A percentile compares a stretch with the other conserved stretches of the same genome.
Conservation (phyloP, 345 rosid genomes). For the Citrus maxima region DNA sequence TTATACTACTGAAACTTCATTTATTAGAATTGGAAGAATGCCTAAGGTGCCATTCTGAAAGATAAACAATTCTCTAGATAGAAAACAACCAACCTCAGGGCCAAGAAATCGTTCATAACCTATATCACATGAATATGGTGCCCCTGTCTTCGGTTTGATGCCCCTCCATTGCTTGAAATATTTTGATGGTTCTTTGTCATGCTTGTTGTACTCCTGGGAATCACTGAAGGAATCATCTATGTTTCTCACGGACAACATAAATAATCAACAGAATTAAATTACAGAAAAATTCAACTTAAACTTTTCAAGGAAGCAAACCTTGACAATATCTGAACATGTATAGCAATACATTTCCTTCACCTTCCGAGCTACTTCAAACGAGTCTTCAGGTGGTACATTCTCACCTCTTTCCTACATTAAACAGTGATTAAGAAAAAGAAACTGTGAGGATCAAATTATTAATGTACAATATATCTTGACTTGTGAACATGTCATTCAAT, state of each 20-base stretch:
- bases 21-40: not conserved
- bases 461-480: not conserved
- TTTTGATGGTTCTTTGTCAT: constrained; percentile 92
- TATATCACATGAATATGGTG: constrained; percentile 91
- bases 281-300: constrained; percentile 3
- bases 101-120: constrained; percentile 98
- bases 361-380: constrained; percentile 91
- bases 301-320: constrained; percentile 43
- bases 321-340: constrained; percentile 92
- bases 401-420: constrained; percentile 92
- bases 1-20: not conserved
- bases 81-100: constrained; percentile 71
- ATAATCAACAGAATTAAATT: not conserved
- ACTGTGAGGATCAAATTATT: not conserved
- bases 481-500: not conserved
- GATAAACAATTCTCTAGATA: not conserved
- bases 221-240: constrained; percentile 9
- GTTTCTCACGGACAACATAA: constrained; percentile 2
- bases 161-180: constrained; percentile 92
- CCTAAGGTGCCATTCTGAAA: not conserved
- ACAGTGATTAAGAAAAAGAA: constrained; percentile 19
- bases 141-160: constrained; percentile 94
- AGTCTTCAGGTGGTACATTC: constrained; percentile 94
- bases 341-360: constrained; percentile 93
- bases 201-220: constrained; percentile 93